Base-by-base conservation (phyloP, 2,329 filamentous ascomycete species). In the Scedosporium apiospermum region DNA sequence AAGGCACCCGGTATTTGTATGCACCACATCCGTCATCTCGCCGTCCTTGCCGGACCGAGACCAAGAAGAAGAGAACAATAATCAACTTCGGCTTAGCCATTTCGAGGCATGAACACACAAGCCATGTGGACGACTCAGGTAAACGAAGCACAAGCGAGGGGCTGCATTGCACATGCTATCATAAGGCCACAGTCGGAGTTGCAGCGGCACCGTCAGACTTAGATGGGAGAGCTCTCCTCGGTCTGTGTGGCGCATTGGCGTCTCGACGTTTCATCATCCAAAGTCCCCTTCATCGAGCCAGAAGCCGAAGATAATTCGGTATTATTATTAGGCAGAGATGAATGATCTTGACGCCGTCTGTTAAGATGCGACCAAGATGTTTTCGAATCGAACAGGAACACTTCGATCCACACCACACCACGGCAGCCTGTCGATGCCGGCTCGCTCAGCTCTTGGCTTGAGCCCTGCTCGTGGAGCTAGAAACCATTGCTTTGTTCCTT, bases 1-100 rank as follows among this genome's bases (percentile, higher is more conserved):
- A 58, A 58, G 55, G 55, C 55, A 58, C 55, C 55, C 27, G 55
- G 55, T 58, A 58, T 16, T 58, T 34, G 34, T 55, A 55, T 55
- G 51, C 51, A 55, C 51, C 51, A 41, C 55, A 7, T 16, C 27
- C 55, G 27, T 41, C 27, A 38, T 58, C 27, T 14, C 55, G 46
- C 55, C 55, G 21, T 16, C 6, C 23, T 34, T 38, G 55, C 55
- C 12, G 26, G 55, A 41, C 46, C n/a, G 14, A 41, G 16, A 18
- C 46, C n/a, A 51, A 41, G 16, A 18, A 26, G 55, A 21, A 58
- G n/a, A 14, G 23, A 27, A 6, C 18, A n/a, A 21, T 49, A 55
- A 26, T 55, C 51, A 23, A 23, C 18, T 18, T 16, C 10, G 18
- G 18, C 51, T 55, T 55, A 23, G 5, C 51, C 18, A 55, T 55